Evolutionary conservation across 345 rosid species (phyloP), one percentile per base, ranked within the genome.

Genomic region (Reutealis trisperma): DNA sequence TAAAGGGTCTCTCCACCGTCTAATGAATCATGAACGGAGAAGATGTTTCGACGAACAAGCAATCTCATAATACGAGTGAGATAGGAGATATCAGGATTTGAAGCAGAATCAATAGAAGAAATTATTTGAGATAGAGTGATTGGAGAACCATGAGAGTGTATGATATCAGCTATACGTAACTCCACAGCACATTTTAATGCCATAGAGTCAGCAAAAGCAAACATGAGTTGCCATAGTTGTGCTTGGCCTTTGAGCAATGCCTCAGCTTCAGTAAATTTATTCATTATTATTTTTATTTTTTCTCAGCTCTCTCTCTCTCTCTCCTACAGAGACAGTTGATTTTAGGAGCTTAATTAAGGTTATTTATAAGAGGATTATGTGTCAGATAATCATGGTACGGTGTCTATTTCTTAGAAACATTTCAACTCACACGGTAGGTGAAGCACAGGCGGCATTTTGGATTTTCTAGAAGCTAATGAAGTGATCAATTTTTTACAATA

Each of bases 31-130:
- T 79, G 49, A 0, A 37, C 66, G 10, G 80, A 37, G 79, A 86
- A 78, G 75, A 84, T 30, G 1, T 76, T 76, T 47, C 63, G 63
- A 10, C 79, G 81, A 65, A 73, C 84, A 16, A 82, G 63, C 21
- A 80, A 19, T 65, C 86, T 63, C 86, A 83, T 75, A 61, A 84
- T 71, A 37, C 86, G 84, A 0, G 30, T 14, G 4, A 86, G 81
- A 67, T 45, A 74, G 63, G 78, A 2, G 32, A 52, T 61, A 37
- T 72, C 25, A 0, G 78, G 69, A 16, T 16, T 14, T 4, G 80
- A 73, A 1, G 82, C 61, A 18, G 84, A 34, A 8, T 68, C 57
- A 14, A 84, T 70, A 15, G 44, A 81, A 58, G 83, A 78, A 69
- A 82, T 76, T 4, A 87, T 72, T 6, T 80, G 77, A 70, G 80